Evolutionary conservation across 305 asterid species (phyloP).

Genomic region (Nicotiana rustica): DNA sequence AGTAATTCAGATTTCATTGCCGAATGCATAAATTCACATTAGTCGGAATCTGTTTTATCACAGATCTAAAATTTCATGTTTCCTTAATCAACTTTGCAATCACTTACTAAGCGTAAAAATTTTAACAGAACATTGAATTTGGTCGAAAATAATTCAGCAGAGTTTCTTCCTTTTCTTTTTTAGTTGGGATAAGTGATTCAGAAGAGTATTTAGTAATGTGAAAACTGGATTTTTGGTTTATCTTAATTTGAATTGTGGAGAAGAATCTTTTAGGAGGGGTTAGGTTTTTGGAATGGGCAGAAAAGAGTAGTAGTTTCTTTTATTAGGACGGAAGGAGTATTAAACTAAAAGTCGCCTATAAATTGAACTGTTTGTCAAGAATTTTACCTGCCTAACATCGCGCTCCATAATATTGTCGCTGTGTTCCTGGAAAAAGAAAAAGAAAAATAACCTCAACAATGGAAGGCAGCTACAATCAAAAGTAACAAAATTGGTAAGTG

Average conservation of each 20-base stretch:
- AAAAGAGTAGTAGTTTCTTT: background rate
- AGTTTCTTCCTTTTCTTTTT: background rate
- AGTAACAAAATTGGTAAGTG: background rate
- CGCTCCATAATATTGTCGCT: conserved; percentile 53
- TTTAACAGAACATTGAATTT: background rate
- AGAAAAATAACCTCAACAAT: background rate
- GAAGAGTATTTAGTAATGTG: conserved; percentile 25
- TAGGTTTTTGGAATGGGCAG: background rate
- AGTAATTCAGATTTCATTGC: background rate
- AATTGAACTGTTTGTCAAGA: conserved; percentile 31
- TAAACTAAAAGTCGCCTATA: conserved; percentile 30
- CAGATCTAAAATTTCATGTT: background rate
- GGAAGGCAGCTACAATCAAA: background rate
- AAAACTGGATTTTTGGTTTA: background rate
- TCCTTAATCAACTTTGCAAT: background rate
- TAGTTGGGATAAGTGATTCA: background rate
- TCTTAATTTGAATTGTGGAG: background rate
- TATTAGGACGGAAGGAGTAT: background rate
- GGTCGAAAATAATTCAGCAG: background rate
- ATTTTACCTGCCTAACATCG: conserved; percentile 79
- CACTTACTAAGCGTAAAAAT: background rate
- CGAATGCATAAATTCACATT: background rate
- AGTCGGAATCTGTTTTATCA: background rate
- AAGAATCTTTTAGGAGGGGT: conserved; percentile 17
- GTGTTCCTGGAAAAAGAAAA: conserved; percentile 48